A percentile compares a stretch with the other conserved stretches of the same genome.
Conservation (phyloP, 768 basidiomycete species). For the Tricholoma saponaceum region DNA sequence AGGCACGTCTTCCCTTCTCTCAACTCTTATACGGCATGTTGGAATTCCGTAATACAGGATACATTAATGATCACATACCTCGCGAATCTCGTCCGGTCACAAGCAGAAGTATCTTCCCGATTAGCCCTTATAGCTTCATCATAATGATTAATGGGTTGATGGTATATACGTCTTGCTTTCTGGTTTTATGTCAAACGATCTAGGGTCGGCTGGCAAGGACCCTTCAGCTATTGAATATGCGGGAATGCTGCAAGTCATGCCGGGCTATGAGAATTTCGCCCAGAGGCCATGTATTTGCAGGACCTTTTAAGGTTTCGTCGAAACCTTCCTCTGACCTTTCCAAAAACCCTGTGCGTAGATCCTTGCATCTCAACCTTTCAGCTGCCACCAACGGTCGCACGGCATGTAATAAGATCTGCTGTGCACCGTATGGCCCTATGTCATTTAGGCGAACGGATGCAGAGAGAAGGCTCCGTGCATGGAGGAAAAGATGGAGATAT, state of each 20-base stretch:
- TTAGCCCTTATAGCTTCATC: constrained; percentile 66
- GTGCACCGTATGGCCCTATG: constrained; percentile 89
- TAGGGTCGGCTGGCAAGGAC: not conserved
- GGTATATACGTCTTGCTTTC: not conserved
- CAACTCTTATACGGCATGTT: constrained; percentile 13
- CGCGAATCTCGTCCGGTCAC: constrained; percentile 87
- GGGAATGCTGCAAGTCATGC: constrained; percentile 93
- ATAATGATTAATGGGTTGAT: constrained; percentile 22
- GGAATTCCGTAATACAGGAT: constrained; percentile 47
- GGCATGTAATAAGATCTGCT: constrained; percentile 78
- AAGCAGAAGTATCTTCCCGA: constrained; percentile 88
- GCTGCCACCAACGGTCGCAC: constrained; percentile 62
- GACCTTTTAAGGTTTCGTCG: constrained; percentile 46
- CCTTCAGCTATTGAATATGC: constrained; percentile 86
- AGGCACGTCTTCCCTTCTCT: constrained; percentile 38
- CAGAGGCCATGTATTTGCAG: constrained; percentile 92
- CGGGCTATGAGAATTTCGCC: constrained; percentile 88
- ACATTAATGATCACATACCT: constrained; percentile 94
- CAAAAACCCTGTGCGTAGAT: constrained; percentile 46
- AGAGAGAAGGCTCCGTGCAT: constrained; percentile 85
- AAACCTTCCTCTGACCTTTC: constrained; percentile 24
- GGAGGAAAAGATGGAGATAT: constrained; percentile 90
- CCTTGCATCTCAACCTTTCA: constrained; percentile 41
- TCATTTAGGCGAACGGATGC: constrained; percentile 90
- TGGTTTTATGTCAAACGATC: constrained; percentile 1